Base-by-base conservation (phyloP, 495 filamentous ascomycete genomes). In the Penicillium chermesinum region DNA sequence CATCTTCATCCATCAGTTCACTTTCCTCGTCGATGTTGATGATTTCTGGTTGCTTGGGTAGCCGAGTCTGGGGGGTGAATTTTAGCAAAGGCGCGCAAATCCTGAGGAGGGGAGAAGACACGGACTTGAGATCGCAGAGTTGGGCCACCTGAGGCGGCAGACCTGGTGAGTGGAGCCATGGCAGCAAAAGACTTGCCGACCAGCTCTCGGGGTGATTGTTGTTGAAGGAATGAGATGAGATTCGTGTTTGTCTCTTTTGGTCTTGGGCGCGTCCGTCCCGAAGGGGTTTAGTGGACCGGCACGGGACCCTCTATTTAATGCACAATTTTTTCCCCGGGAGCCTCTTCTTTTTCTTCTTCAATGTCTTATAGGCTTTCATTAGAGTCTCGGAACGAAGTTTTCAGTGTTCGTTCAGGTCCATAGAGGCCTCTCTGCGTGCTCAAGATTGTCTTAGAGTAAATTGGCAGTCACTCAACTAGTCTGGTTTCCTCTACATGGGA, bases 311-410 rank as follows among this genome's bases (percentile, higher is more conserved):
- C 30, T 50, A 61, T 62, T 57, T 55, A 44, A 52, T 38, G 43
- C 35, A 27, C 48, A 38, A 36, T 49, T 52, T 66, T 64, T 65
- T 59, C 63, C 71, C 74, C 63, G n/a, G n/a, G n/a, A 75, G 78
- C 67, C 59, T 63, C 54, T 70, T 65, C 66, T 70, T 77, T 73
- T 78, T 80, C 70, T 75, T 76, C 71, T 70, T 67, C 72, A 73
- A 91, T 94, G 86, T 93, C 84, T n/a, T 71, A 44, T 85, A 93
- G 90, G 84, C 87, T 83, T 79, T 88, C 88, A 89, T 91, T 98
- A 98, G 93, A 98, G 93, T 98, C 93, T 94, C 93, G 93, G 88
- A 84, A 82, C 83, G 87, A 84, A 88, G 80, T 64, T 69, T 67
- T 93, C 89, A 86, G 76, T 96, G 80, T 89, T 91, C 90, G 82